phyloP scores from a whole-genome alignment of 2,329 filamentous ascomycete species.

The Fusarium newnesense region DNA sequence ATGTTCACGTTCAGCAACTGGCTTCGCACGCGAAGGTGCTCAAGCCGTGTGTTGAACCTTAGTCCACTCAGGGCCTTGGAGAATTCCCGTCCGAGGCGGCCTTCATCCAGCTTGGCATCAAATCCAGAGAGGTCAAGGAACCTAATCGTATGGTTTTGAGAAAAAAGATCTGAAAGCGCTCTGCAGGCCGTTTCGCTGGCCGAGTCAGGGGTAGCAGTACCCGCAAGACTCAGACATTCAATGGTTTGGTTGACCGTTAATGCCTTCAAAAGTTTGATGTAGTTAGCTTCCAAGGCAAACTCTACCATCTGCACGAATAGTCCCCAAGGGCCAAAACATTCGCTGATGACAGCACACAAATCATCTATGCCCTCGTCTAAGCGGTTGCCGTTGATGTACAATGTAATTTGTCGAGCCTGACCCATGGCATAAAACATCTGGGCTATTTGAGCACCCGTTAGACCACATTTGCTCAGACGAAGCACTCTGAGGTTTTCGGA shows the following conservation, averaged over 20 bases:
- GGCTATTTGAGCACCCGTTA: slow-evolving; percentile 61
- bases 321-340: slow-evolving; percentile 59
- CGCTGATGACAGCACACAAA: slow-evolving; percentile 59
- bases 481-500: slow-evolving; percentile 57
- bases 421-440: slow-evolving; percentile 63
- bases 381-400: slow-evolving; percentile 63
- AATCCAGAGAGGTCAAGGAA: slow-evolving; percentile 68
- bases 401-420: slow-evolving; percentile 57
- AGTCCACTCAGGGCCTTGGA: slow-evolving; percentile 61
- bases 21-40: slow-evolving; percentile 65
- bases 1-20: slow-evolving; percentile 66
- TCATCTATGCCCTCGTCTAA: slow-evolving; percentile 64
- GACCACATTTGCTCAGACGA: slow-evolving; percentile 62
- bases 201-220: slow-evolving; percentile 61
- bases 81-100: slow-evolving; percentile 64
- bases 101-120: slow-evolving; percentile 67
- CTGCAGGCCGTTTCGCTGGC: slow-evolving; percentile 59
- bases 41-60: slow-evolving; percentile 55
- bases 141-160: slow-evolving; percentile 61
- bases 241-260: slow-evolving; percentile 62
- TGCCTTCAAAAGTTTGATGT: slow-evolving; percentile 61
- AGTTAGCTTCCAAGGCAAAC: slow-evolving; percentile 62
- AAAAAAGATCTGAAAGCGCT: slow-evolving; percentile 61
- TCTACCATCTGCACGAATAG: slow-evolving; percentile 68
- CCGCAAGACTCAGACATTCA: slow-evolving; percentile 63